A percentile compares a stretch with the other conserved stretches of the same genome.
phyloP scores from a whole-genome alignment of 2,329 filamentous ascomycete species.

The Paecilomyces dactylethromorphus region DNA sequence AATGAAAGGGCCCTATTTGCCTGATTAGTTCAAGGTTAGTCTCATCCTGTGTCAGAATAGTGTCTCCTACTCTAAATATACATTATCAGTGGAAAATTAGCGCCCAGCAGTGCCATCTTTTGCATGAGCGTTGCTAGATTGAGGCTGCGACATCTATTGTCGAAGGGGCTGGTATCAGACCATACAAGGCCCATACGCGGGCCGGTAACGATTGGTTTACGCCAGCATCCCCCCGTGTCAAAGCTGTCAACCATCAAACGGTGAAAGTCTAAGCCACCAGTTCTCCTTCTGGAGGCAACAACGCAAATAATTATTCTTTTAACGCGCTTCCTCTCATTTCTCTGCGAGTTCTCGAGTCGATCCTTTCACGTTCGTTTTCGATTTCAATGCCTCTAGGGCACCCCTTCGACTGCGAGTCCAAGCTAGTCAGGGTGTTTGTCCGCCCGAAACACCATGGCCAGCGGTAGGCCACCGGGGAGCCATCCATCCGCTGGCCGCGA shows the following conservation, averaged over 20 bases:
- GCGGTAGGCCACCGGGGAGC: conserved; percentile 49
- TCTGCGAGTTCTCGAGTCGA: conserved; percentile 5
- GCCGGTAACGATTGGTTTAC: not conserved
- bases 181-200: not conserved
- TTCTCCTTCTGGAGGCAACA: not conserved
- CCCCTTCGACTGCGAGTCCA: conserved; percentile 11
- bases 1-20: not conserved
- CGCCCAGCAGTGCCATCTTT: not conserved
- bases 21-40: not conserved
- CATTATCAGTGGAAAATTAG: not conserved
- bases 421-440: conserved; percentile 27
- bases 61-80: not conserved
- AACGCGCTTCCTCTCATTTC: conserved; percentile 4
- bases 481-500: conserved; percentile 38
- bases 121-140: not conserved
- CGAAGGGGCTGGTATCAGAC: not conserved
- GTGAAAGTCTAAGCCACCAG: not conserved
- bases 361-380: conserved; percentile 5
- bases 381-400: conserved; percentile 34
- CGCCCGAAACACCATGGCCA: conserved; percentile 36
- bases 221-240: not conserved
- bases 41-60: not conserved
- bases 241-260: not conserved
- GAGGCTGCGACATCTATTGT: not conserved
- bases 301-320: not conserved